Base-by-base conservation (phyloP, 1,284 basidiomycete genomes). In the Apiotrichum laibachii region DNA sequence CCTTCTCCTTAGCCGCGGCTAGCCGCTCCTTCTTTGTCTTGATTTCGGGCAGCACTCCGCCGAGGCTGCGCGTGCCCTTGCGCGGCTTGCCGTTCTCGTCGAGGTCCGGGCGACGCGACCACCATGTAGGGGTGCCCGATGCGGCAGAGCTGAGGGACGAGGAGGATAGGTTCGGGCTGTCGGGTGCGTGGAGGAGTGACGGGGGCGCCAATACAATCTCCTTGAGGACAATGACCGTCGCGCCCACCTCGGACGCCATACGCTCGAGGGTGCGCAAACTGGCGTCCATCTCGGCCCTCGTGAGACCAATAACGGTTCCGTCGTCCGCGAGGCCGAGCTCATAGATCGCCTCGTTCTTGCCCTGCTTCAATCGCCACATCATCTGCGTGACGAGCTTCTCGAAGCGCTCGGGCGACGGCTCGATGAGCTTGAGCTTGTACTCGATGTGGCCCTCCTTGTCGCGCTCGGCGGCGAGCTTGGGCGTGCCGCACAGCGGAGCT, bases 191-290 rank as follows among this genome's bases (percentile, higher is more conserved):
- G 6, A 35, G 8, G 6, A 35, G 31, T 10, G 59, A 26, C 3
- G 54, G 26, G 7, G 26, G 59, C 3, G 60, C 53, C n/a, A 79
- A 65, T 11, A 77, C 74, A 33, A 94, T 86, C 72, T 92, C 89
- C 75, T 89, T 90, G 19, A 92, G 86, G 18, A 94, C 85, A 48
- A 92, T 85, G 52, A 94, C 89, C 31, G 88, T 89, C 1, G 89
- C 92, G 3, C 90, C 92, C 35, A 96, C 88, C 69, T 94, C 91
- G 12, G 86, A 85, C 0, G 92, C 92, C 93, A 96, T 96, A 80
- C 85, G 86, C 70, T 89, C 88, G 16, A 96, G 83, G 0, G 92
- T 94, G 66, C 86, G 85, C 43, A 96, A 78, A 2, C 86, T 89
- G 62, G 84, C 82, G 60, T 90, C 88, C 68, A 96, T 85, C 73